These are phyloP conservation scores for Diatrype stigma DNA, from an alignment of 2,329 filamentous ascomycete genomes.

Conservation along the genomic window DNA sequence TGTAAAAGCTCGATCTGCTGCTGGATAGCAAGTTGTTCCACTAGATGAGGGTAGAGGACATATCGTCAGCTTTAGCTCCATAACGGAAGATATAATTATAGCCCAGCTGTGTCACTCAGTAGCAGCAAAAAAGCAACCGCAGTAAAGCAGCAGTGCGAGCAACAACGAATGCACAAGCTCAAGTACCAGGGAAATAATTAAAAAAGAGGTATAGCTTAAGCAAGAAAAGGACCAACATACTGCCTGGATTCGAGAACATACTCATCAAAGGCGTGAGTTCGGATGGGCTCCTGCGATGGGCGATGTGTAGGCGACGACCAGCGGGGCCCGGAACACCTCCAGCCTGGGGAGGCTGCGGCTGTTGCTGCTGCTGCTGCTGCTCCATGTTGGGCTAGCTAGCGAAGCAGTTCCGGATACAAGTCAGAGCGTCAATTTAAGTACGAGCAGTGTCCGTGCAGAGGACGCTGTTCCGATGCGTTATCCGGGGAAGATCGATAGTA, in stretches of 20 bases:
- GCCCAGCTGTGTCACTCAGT: background rate
- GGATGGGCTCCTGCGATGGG: conserved; percentile 92
- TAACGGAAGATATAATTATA: background rate
- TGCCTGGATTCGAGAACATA: conserved; percentile 67
- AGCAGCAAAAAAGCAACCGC: conserved; percentile 11
- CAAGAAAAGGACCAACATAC: conserved; percentile 33
- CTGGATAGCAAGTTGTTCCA: conserved; percentile 96
- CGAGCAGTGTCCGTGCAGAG: conserved; percentile 4
- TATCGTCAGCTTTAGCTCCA: conserved; percentile 10
- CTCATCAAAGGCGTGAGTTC: conserved; percentile 97
- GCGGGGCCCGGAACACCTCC: conserved; percentile 66
- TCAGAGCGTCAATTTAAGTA: conserved; percentile 20
- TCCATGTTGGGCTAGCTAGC: conserved; percentile 55
- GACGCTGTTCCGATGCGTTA: background rate
- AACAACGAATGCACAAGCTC: background rate
- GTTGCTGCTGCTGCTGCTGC: conserved; percentile 49
- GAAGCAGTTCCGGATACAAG: conserved; percentile 39
- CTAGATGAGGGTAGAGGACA: conserved; percentile 41
- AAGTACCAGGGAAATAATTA: background rate
- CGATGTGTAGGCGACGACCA: conserved; percentile 92
- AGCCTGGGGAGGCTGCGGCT: conserved; percentile 42
- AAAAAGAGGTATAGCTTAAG: conserved; percentile 1
- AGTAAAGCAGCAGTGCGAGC: background rate
- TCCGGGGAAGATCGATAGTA: background rate
- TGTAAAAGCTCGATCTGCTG: conserved; percentile 97